Percentiles rank a stretch among this genome's conserved stretches.
These are phyloP conservation scores for Phytophthora hibernalis DNA, from an alignment of 352 stramenopile genomes.

Conservation along the genomic window DNA sequence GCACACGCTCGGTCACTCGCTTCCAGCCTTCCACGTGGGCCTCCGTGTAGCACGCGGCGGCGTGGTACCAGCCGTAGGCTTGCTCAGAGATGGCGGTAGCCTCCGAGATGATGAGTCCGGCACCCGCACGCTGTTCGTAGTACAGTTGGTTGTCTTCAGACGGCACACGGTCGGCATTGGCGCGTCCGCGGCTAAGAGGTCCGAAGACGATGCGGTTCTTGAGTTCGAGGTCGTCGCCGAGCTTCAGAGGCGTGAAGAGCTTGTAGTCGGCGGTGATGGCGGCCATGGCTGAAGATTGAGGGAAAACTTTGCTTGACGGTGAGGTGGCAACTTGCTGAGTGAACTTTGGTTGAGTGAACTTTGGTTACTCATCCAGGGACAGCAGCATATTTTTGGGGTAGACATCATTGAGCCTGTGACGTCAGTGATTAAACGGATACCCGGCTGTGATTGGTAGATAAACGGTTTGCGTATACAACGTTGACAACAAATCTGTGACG, in stretches of 20 bases:
- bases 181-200: slow-evolving; percentile 25
- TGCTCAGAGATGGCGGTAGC: slow-evolving; percentile 28
- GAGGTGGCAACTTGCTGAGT: slow-evolving; percentile 25
- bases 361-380: background rate
- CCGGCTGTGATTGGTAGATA: background rate
- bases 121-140: slow-evolving; percentile 32
- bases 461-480: background rate
- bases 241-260: slow-evolving; percentile 49
- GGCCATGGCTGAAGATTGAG: slow-evolving; percentile 13
- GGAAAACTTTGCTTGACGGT: slow-evolving; percentile 1
- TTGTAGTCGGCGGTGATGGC: slow-evolving; percentile 35
- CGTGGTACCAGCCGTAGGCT: slow-evolving; percentile 27
- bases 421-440: background rate
- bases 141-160: slow-evolving; percentile 32
- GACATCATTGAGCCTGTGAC: background rate
- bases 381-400: background rate
- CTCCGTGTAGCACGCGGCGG: slow-evolving; percentile 27
- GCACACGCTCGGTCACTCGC: slow-evolving; percentile 28
- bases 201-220: slow-evolving; percentile 34
- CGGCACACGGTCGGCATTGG: slow-evolving; percentile 27
- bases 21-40: slow-evolving; percentile 31
- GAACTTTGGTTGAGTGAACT: no score
- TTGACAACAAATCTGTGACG: background rate
- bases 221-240: slow-evolving; percentile 41
- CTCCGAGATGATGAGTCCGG: slow-evolving; percentile 26